A percentile compares a stretch with the other conserved stretches of the same genome.
These are phyloP conservation scores for Colletotrichum godetiae DNA, from an alignment of 2,329 filamentous ascomycete genomes.

Conservation along the genomic window DNA sequence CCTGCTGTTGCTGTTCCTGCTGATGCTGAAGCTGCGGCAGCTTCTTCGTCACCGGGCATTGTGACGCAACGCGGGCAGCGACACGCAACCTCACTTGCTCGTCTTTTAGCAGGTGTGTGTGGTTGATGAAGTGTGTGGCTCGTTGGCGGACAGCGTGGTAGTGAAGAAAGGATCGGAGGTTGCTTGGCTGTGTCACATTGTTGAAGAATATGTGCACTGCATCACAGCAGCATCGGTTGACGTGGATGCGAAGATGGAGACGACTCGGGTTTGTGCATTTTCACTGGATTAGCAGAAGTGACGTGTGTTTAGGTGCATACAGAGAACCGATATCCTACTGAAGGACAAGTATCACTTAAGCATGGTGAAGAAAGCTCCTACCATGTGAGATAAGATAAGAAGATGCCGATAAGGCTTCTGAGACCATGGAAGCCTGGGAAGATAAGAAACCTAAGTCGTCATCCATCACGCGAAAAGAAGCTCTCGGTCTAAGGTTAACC, in stretches of 20 bases:
- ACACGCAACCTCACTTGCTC: conserved; percentile 11
- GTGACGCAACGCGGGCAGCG: conserved; percentile 15
- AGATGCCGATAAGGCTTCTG: not conserved
- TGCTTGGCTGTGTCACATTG: conserved; percentile 25
- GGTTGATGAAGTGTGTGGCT: conserved; percentile 8
- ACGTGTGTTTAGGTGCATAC: not conserved
- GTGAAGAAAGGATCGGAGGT: conserved; percentile 21
- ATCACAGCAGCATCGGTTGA: not conserved
- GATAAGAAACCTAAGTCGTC: not conserved
- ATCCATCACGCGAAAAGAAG: not conserved
- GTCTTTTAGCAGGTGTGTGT: not conserved
- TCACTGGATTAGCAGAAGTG: not conserved
- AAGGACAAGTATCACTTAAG: not conserved
- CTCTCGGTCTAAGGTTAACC: conserved; percentile 6
- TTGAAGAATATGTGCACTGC: conserved; percentile 31
- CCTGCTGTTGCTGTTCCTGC: not conserved
- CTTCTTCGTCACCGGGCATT: conserved; percentile 10
- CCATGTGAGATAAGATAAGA: conserved; percentile 9
- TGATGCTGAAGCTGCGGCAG: conserved; percentile 11
- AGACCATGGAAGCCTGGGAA: not conserved
- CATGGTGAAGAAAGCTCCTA: not conserved
- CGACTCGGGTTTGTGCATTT: conserved; percentile 4
- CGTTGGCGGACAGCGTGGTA: conserved; percentile 15
- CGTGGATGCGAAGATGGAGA: not conserved
- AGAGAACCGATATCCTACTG: not conserved